Conservation (phyloP, 208 protist species). For the Leishmania tropica region DNA sequence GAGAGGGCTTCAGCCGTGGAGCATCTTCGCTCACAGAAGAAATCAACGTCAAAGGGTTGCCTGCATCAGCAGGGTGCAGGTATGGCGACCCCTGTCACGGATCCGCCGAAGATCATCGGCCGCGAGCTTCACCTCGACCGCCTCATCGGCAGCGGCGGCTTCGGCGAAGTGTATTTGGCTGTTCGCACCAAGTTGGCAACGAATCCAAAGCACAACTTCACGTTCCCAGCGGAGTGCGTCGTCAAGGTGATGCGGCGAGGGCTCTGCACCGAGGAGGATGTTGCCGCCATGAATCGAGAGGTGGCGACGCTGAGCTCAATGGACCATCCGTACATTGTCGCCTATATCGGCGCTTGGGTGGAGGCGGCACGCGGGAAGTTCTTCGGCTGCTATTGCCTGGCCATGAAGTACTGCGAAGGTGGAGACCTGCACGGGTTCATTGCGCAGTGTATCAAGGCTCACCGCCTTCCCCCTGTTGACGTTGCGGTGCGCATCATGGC, state of each 20-base stretch:
- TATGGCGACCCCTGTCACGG: slow-evolving; percentile 11
- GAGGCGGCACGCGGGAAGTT: slow-evolving; percentile 49
- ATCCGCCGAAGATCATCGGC: slow-evolving; percentile 48
- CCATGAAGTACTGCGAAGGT: slow-evolving; percentile 84
- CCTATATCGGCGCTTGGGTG: slow-evolving; percentile 80
- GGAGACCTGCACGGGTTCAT: slow-evolving; percentile 83
- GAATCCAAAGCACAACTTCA: slow-evolving; percentile 27
- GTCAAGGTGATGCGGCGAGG: slow-evolving; percentile 78
- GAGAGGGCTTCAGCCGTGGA: not conserved
- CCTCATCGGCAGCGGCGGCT: slow-evolving; percentile 56
- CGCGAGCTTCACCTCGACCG: slow-evolving; percentile 58
- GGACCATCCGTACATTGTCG: slow-evolving; percentile 74
- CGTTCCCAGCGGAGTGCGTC: slow-evolving; percentile 60
- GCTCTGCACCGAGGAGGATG: slow-evolving; percentile 36
- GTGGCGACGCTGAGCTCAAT: slow-evolving; percentile 57
- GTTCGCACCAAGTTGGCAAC: slow-evolving; percentile 10
- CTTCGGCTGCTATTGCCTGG: slow-evolving; percentile 73
- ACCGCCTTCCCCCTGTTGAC: slow-evolving; percentile 38
- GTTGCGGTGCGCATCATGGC: slow-evolving; percentile 75
- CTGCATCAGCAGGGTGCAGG: not conserved
- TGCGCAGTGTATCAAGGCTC: slow-evolving; percentile 16
- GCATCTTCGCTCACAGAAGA: not conserved
- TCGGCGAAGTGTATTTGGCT: slow-evolving; percentile 61
- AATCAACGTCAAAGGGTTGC: not conserved
- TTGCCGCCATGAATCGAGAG: slow-evolving; percentile 52